Base-by-base conservation (phyloP, 495 filamentous ascomycete species). In the Neurospora sp. region DNA sequence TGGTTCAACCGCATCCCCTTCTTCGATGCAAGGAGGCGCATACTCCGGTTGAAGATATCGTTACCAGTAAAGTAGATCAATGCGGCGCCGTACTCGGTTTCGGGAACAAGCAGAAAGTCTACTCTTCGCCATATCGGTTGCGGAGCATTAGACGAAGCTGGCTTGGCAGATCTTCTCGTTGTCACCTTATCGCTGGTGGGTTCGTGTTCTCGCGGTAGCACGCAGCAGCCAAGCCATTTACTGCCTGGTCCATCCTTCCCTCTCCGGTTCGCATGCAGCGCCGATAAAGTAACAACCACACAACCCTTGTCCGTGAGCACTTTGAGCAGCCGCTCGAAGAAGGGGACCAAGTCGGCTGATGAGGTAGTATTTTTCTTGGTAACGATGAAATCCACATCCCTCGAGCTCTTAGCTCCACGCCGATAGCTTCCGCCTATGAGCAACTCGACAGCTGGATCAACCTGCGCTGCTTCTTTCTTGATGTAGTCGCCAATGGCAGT, bases 31-130 rank as follows among this genome's bases (percentile, higher is more conserved):
- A 98, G 83, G 12, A 98, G 81, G 74, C 96, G 81, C 81, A 98
- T 87, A 71, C 92, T 96, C 39, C 95, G 86, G 77, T 99, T 99
- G 83, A 99, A 99, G 69, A 98, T 94, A 77, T 97, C 94, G 76
- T 97, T 96, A 2, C 96, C 96, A 0, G 96, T 98, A 75, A 98
- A 99, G 77, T 99, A 99, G 70, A 99, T 87, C 77, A 98, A 78
- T 2, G 96, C 94, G 1, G 96, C 96, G 3, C 96, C 96, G 47
- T 94, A 84, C 81, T 97, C 90, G 0, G 86, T 84, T 73, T 90
- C 88, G 0, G 94, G 94, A 14, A 97, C 96, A 18, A 97, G 86
- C 0, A 99, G 84, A 39, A 98, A 87, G 78, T 99, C 96, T 73
- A 97, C 91, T 2, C 94, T 87, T 31, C 94, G 87, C 94, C 93